phyloP scores from a whole-genome alignment of 768 basidiomycete species.

The Amanita muscaria region DNA sequence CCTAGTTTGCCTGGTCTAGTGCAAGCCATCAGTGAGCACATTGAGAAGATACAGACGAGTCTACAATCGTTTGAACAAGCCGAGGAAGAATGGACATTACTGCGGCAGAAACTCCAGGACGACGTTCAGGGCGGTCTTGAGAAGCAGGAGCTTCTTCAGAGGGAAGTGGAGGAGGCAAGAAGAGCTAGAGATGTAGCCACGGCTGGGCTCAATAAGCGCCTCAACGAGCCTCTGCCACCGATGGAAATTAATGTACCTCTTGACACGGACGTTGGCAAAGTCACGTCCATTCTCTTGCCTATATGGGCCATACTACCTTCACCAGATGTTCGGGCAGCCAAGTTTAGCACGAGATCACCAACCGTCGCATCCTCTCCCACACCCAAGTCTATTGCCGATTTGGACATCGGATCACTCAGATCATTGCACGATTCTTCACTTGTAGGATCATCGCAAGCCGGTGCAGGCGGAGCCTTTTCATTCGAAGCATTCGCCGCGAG shows the following conservation, averaged over 20 bases:
- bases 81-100: conserved; percentile 40
- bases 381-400: conserved; percentile 58
- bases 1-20: conserved; percentile 40
- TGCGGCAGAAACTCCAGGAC: conserved; percentile 38
- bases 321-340: conserved; percentile 69
- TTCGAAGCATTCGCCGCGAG: conserved; percentile 71
- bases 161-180: conserved; percentile 46
- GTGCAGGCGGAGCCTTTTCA: conserved; percentile 40
- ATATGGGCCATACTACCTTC: conserved; percentile 82
- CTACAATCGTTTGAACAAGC: conserved; percentile 32
- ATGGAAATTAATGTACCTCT: conserved; percentile 19
- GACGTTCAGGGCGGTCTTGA: conserved; percentile 38
- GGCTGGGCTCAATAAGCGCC: conserved; percentile 6
- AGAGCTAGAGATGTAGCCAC: conserved; percentile 34
- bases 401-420: conserved; percentile 85
- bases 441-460: conserved; percentile 17
- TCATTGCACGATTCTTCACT: conserved; percentile 49
- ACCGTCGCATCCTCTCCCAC: conserved; percentile 20
- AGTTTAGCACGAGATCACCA: conserved; percentile 37
- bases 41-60: conserved; percentile 39
- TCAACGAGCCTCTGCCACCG: conserved; percentile 14
- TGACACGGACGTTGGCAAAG: conserved; percentile 39
- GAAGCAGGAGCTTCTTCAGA: conserved; percentile 35
- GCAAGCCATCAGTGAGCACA: conserved; percentile 39
- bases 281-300: conserved; percentile 57